Percentiles rank a stretch among this genome's conserved stretches.
Conservation (phyloP, 192 early-diverging fungal species). For the Backusella tuberculispora region DNA sequence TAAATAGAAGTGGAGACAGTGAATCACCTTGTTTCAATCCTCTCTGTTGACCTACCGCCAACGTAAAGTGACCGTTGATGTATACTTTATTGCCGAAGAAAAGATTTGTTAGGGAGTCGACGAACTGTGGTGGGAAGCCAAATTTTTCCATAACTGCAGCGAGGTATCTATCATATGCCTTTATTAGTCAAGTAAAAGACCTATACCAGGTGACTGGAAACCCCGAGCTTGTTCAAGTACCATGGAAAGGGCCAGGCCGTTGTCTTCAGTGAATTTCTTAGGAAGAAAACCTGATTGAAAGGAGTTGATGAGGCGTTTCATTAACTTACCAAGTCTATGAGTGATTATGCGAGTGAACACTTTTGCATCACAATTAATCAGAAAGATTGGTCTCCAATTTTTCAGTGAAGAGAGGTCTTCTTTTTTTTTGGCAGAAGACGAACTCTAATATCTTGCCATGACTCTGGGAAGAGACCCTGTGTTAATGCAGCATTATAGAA, state of each 20-base stretch:
- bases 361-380: slow-evolving; percentile 20
- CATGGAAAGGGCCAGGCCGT: background rate
- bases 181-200: slow-evolving; percentile 26
- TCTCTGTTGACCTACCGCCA: slow-evolving; percentile 11
- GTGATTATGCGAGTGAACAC: background rate
- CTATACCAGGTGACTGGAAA: background rate
- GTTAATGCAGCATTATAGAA: background rate
- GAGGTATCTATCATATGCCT: slow-evolving; percentile 16
- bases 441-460: background rate
- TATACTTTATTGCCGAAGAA: slow-evolving; percentile 11
- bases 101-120: background rate
- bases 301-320: slow-evolving; percentile 5
- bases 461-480: background rate
- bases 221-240: background rate
- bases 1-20: slow-evolving; percentile 31
- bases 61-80: slow-evolving; percentile 18
- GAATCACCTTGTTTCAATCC: slow-evolving; percentile 39
- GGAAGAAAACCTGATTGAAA: slow-evolving; percentile 25
- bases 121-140: background rate
- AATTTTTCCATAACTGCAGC: background rate
- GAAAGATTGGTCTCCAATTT: slow-evolving; percentile 22
- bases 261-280: slow-evolving; percentile 15
- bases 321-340: background rate
- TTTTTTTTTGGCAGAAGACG: slow-evolving; percentile 29
- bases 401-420: slow-evolving; percentile 19